These are phyloP conservation scores for Hypoxylon fragiforme DNA, from an alignment of 495 filamentous ascomycete species.

Conservation along the genomic window DNA sequence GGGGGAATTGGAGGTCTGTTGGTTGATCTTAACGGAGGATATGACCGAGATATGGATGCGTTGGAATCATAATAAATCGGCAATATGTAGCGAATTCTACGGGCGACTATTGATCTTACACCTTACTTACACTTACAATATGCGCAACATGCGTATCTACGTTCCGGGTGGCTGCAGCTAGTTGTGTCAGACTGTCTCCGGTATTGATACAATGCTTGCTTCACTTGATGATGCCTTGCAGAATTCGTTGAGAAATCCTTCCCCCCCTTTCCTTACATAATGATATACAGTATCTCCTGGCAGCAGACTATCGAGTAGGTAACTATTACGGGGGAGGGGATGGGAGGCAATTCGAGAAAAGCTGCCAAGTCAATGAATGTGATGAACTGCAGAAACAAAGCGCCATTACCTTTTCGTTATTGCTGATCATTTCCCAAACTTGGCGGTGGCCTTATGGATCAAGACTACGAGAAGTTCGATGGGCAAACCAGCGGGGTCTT, in stretches of 20 bases:
- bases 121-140: constrained; percentile 8
- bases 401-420: constrained; percentile 9
- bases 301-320: no score
- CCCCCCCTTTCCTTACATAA: constrained; percentile 12
- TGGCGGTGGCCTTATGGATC: neutral
- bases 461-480: constrained; percentile 1
- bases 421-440: constrained; percentile 25
- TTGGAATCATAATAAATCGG: constrained; percentile 9
- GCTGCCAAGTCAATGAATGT: constrained; percentile 12
- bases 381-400: constrained; percentile 21
- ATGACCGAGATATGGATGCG: no score
- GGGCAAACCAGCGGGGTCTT: constrained; percentile 13
- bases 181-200: constrained; percentile 23
- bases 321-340: constrained; percentile 2
- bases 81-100: constrained; percentile 20
- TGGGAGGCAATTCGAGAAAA: neutral
- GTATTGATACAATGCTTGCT: constrained; percentile 4
- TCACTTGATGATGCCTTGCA: constrained; percentile 8
- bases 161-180: constrained; percentile 13
- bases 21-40: constrained; percentile 13
- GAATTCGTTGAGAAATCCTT: no score
- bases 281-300: neutral
- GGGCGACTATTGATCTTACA: constrained; percentile 28
- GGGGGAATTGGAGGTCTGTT: constrained; percentile 6
- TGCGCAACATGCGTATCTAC: constrained; percentile 26